Percentiles rank a stretch among this genome's conserved stretches.
Conservation (phyloP, 441 rosid genomes). For the Euphorbia corollata region DNA sequence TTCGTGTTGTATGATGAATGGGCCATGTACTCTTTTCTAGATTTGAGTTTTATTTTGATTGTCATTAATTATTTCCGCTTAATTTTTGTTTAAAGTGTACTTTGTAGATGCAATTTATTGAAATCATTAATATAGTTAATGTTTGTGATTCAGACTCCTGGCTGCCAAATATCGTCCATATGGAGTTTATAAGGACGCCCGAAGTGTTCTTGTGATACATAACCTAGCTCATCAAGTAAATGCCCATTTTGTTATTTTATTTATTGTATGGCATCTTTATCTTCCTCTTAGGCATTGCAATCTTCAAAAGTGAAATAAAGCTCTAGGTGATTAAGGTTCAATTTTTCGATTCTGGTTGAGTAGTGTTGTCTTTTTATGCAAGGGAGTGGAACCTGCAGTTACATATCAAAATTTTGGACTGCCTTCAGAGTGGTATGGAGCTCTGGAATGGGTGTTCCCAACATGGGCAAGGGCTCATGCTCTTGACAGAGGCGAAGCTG, state of each 20-base stretch:
- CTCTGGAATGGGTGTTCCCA: slow-evolving; percentile 90
- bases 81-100: neutral
- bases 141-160: slow-evolving; percentile 57
- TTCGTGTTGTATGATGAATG: neutral
- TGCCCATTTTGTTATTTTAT: slow-evolving; percentile 11
- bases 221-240: slow-evolving; percentile 92
- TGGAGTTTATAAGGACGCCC: slow-evolving; percentile 85
- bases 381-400: slow-evolving; percentile 95
- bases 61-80: neutral
- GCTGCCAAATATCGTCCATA: slow-evolving; percentile 77
- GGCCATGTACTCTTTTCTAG: neutral
- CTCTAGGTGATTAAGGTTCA: slow-evolving; percentile 1
- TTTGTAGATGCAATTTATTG: neutral
- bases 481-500: slow-evolving; percentile 97
- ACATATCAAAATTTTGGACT: slow-evolving; percentile 66
- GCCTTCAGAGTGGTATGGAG: slow-evolving; percentile 83
- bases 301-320: neutral
- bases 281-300: too few species aligned
- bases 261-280: neutral
- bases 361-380: slow-evolving; percentile 13
- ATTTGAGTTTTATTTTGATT: neutral
- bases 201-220: slow-evolving; percentile 72
- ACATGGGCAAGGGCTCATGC: slow-evolving; percentile 98
- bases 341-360: slow-evolving; percentile 3
- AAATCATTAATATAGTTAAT: neutral